Conservation (phyloP, 225 moss, liverwort and hornwort genomes). For the Marchantia polymorpha region DNA sequence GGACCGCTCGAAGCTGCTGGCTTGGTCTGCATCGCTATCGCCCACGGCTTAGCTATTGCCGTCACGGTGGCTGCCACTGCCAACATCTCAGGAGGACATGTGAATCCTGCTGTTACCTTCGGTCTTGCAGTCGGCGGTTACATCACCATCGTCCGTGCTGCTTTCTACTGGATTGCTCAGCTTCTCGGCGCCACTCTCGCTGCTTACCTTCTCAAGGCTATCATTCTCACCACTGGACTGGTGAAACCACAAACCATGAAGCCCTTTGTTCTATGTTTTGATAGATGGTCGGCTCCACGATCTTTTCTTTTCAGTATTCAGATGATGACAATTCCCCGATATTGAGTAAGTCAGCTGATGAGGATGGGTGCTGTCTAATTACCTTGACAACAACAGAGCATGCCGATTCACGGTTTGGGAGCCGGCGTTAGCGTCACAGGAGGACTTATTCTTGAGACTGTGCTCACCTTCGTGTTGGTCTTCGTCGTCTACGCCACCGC, state of each 20-base stretch:
- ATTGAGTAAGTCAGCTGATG: no score
- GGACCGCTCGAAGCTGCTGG: conserved; percentile 46
- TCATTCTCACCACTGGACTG: conserved; percentile 13
- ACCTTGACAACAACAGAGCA: no score
- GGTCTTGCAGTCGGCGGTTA: conserved; percentile 72
- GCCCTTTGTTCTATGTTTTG: no score
- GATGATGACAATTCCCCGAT: no score
- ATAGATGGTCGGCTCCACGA: no score
- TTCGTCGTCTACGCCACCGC: conserved; percentile 94
- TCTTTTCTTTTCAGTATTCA: no score
- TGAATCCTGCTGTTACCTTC: conserved; percentile 54
- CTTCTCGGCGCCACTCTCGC: conserved; percentile 22
- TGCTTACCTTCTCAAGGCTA: conserved; percentile 21
- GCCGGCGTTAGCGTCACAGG: not conserved
- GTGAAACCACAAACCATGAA: no score
- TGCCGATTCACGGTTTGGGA: conserved; percentile 13
- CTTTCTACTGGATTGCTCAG: not conserved
- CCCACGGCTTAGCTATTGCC: conserved; percentile 64
- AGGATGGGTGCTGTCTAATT: no score
- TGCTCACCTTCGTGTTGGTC: conserved; percentile 73
- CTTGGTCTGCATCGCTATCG: conserved; percentile 56
- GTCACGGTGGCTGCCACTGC: conserved; percentile 68
- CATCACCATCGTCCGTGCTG: conserved; percentile 15
- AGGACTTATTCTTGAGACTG: conserved; percentile 48
- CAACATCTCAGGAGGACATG: conserved; percentile 86